A percentile compares a stretch with the other conserved stretches of the same genome.
These are phyloP conservation scores for Cyclotella distinguenda DNA, from an alignment of 108 stramenopile genomes.

Conservation along the genomic window DNA sequence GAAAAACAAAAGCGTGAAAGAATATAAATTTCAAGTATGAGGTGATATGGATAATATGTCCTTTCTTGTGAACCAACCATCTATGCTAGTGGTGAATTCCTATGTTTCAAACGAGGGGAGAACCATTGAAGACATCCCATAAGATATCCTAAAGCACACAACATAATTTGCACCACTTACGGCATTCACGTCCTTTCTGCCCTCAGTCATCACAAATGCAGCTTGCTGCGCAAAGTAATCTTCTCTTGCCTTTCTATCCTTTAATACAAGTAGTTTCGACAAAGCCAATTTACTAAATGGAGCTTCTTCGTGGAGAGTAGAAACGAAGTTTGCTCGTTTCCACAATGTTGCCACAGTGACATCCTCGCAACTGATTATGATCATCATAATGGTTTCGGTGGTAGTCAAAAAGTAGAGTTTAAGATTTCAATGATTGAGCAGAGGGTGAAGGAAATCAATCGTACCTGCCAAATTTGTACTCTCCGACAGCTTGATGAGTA, in stretches of 20 bases:
- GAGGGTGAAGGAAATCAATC: neutral
- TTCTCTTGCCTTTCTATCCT: slow-evolving; percentile 58
- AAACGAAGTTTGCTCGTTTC: slow-evolving; percentile 56
- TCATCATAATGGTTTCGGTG: neutral
- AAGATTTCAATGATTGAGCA: neutral
- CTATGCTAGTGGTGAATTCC: slow-evolving; percentile 82
- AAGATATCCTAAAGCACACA: neutral
- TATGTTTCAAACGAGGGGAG: neutral
- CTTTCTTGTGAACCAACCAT: slow-evolving; percentile 13
- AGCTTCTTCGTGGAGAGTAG: slow-evolving; percentile 33
- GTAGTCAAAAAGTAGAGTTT: neutral
- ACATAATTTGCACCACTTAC: slow-evolving; percentile 3
- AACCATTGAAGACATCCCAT: neutral
- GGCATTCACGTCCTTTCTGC: slow-evolving; percentile 70
- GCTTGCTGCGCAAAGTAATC: slow-evolving; percentile 89
- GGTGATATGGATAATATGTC: neutral
- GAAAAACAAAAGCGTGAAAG: no score
- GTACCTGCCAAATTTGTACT: slow-evolving; percentile 51
- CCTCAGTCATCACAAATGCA: slow-evolving; percentile 71
- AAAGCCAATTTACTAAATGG: slow-evolving; percentile 78
- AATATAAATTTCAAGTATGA: neutral
- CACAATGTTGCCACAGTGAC: slow-evolving; percentile 77
- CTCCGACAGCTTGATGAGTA: slow-evolving; percentile 58
- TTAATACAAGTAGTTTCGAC: slow-evolving; percentile 67
- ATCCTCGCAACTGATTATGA: slow-evolving; percentile 49